Base-by-base conservation (phyloP, 2,329 filamentous ascomycete species). In the Fusarium phyllophilum region DNA sequence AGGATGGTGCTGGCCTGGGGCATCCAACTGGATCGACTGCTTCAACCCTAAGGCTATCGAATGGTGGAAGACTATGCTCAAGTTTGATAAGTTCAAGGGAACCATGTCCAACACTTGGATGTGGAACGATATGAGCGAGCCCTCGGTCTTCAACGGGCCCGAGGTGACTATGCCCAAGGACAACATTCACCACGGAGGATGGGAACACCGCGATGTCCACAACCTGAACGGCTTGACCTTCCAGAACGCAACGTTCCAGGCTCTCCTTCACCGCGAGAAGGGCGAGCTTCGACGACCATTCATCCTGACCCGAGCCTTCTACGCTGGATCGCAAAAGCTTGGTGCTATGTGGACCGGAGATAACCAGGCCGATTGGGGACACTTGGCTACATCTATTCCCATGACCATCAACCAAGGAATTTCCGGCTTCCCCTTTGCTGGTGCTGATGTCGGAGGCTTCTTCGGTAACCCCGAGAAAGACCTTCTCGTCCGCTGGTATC, bases 61-160 rank as follows among this genome's bases (percentile, higher is more conserved):
- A 70, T 99, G 96, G 96, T 99, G 96, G 96, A 93, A 91, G 76
- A 85, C 87, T 6, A 88, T 98, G 17, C 98, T 97, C 88, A 92
- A 93, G 78, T 98, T 97, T 75, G 91, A 94, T 80, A 89, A 85
- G 45, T 99, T 98, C 88, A 94, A 94, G 82, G 95, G 95, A 54
- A 94, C 94, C 3, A 88, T 92, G 77, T 87, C 92, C 73, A 99
- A 98, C 82, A 92, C 94, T 1, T 98, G 94, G 83, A 90, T 99
- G 78, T 99, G 96, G 96, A 99, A 99, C 82, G 96, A 99, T 82
- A 99, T 99, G 96, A 98, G 98, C 81, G 96, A 99, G 85, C 96
- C 96, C 1, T 98, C 96, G 0, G 96, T 99, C 4, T 99, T 99
- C 86, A 98, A 98, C 81, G 96, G 96, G 0, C 96, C 96, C 0